phyloP scores from a whole-genome alignment of 371 early-diverging fungal species.

The Actinomucor elegans region DNA sequence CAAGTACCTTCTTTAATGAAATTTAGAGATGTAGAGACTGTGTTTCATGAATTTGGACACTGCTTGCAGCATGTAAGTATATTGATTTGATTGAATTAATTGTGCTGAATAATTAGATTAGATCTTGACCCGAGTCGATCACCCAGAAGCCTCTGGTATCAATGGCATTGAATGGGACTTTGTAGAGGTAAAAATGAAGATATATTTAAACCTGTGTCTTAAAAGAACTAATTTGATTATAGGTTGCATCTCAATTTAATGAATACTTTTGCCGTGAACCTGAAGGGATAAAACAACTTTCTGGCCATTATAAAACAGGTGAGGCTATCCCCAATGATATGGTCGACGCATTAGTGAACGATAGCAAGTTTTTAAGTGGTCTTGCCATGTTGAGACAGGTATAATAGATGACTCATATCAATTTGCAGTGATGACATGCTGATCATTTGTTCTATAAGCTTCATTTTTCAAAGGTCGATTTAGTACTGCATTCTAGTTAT shows the following conservation, averaged over 20 bases:
- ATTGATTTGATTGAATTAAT: too few relatives aligned
- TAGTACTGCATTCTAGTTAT: constrained; percentile 55
- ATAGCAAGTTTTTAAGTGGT: constrained; percentile 57
- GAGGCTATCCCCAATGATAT: too few relatives aligned
- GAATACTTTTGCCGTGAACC: constrained; percentile 66
- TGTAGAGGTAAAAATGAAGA: constrained; percentile 57
- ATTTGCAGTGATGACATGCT: too few relatives aligned
- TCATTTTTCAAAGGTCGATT: constrained; percentile 59
- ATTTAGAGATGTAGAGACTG: constrained; percentile 60
- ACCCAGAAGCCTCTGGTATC: constrained; percentile 64
- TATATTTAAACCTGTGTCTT: too few relatives aligned
- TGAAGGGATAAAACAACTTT: constrained; percentile 50
- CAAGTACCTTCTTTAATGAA: constrained; percentile 59
- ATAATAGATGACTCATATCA: too few relatives aligned
- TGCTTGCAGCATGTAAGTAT: constrained; percentile 67
- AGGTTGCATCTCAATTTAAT: constrained; percentile 72
- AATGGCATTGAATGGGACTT: constrained; percentile 69
- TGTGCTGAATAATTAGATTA: too few relatives aligned
- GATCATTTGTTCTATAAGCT: constrained; percentile 59
- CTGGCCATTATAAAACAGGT: too few relatives aligned
- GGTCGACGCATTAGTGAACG: too few relatives aligned
- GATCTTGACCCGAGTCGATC: constrained; percentile 64
- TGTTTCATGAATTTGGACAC: constrained; percentile 74
- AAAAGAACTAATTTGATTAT: too few relatives aligned
- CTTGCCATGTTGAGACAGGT: constrained; percentile 51